Percentiles rank a stretch among this genome's conserved stretches.
These are phyloP conservation scores for Trichoderma reesei DNA, from an alignment of 495 filamentous ascomycete genomes.

Conservation along the genomic window DNA sequence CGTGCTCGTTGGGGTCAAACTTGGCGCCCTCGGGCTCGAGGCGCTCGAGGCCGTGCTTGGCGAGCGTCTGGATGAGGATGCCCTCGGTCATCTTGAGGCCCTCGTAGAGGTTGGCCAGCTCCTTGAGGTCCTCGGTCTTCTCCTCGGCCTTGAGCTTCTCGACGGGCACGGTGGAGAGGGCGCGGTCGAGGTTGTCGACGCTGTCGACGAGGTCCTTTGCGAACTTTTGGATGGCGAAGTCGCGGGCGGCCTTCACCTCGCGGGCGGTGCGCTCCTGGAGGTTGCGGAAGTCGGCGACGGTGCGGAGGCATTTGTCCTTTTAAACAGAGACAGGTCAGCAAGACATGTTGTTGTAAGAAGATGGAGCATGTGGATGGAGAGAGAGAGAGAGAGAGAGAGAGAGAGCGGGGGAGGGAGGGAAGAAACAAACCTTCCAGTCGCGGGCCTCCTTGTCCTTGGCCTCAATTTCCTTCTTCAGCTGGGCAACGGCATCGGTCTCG, in stretches of 20 bases:
- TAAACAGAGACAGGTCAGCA: too few species aligned
- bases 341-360: slow-evolving; percentile 5
- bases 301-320: slow-evolving; percentile 86
- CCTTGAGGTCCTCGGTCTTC: slow-evolving; percentile 48
- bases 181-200: slow-evolving; percentile 95
- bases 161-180: slow-evolving; percentile 64
- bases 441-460: slow-evolving; percentile 72
- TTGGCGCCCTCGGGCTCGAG: slow-evolving; percentile 69
- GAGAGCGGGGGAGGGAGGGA: slow-evolving; percentile 5
- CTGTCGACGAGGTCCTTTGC: slow-evolving; percentile 87
- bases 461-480: slow-evolving; percentile 61
- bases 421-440: slow-evolving; percentile 67
- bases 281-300: slow-evolving; percentile 92
- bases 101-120: slow-evolving; percentile 70
- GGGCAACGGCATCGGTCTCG: slow-evolving; percentile 23
- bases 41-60: slow-evolving; percentile 88
- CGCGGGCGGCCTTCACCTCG: slow-evolving; percentile 73
- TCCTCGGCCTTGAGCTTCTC: slow-evolving; percentile 53
- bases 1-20: slow-evolving; percentile 94
- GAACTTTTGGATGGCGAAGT: slow-evolving; percentile 93
- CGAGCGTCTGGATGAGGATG: slow-evolving; percentile 77
- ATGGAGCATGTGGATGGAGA: too few species aligned
- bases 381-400: too few species aligned
- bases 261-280: slow-evolving; percentile 90
- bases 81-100: slow-evolving; percentile 90